phyloP scores from a whole-genome alignment of 768 basidiomycete genomes.

The Galerina marginata region DNA sequence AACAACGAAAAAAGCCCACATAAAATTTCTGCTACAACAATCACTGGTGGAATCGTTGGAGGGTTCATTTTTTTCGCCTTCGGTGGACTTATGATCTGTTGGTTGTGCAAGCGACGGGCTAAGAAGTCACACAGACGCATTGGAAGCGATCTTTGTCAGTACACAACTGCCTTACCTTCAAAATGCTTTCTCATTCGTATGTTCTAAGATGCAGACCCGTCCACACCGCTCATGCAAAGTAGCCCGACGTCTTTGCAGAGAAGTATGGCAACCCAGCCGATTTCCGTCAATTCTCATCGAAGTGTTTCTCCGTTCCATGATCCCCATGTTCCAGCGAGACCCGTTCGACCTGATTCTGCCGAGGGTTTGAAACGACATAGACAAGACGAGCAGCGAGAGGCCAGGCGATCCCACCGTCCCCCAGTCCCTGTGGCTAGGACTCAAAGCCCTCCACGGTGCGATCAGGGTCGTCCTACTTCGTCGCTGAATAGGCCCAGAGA shows the following conservation, averaged over 20 bases:
- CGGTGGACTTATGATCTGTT: too few species aligned
- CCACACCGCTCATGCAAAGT: not conserved
- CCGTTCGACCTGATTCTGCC: not conserved
- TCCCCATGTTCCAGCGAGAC: not conserved
- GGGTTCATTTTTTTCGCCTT: too few species aligned
- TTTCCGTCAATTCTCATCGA: not conserved
- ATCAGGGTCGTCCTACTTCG: too few species aligned
- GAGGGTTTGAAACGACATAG: not conserved
- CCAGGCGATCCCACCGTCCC: too few species aligned
- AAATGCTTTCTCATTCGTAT: not conserved
- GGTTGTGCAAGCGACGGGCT: not conserved
- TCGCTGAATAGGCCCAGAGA: too few species aligned
- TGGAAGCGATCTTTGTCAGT: not conserved
- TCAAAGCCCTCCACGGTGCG: too few species aligned
- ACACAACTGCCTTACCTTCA: not conserved
- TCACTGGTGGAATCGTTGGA: too few species aligned
- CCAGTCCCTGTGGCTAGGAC: too few species aligned
- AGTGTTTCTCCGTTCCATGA: not conserved
- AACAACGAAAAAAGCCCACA: too few species aligned
- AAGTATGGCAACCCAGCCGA: too few species aligned
- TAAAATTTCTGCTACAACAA: too few species aligned
- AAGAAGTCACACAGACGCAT: not conserved
- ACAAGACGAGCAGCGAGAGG: not conserved
- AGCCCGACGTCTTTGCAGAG: not conserved
- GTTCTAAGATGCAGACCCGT: not conserved